Base-by-base conservation (phyloP, 352 stramenopile genomes). In the Aphanomyces stellatus region DNA sequence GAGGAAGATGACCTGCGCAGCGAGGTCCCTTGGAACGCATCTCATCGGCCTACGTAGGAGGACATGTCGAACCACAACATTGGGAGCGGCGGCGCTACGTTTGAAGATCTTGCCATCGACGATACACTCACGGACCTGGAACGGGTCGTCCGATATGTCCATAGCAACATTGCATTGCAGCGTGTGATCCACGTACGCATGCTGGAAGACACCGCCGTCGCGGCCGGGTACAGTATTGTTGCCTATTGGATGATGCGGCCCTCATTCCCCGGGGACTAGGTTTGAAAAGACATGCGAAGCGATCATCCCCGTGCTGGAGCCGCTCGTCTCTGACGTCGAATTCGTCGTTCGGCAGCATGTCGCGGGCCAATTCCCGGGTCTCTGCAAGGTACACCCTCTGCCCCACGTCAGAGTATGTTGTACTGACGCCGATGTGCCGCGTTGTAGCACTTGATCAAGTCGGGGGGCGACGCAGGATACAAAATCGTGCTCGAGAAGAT, bases 31-130 rank as follows among this genome's bases (percentile, higher is more conserved):
- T n/a, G n/a, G n/a, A n/a, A n/a, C n/a, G n/a, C 37, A 8, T 43
- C 37, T 17, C 17, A 17, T 5, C 42, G 8, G n/a, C 42, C 6
- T 25, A 22, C 33, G 49, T 57, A 57, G 49, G 49, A 57, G 19
- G 49, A 57, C 22, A 40, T 57, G 30, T 37, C 49, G 7, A 35
- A 33, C n/a, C 49, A 57, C 49, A 33, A 33, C 25, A 57, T 57
- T 46, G 55, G 31, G 13, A 64, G 55, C 55, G 42, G 40, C 43
- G 83, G 82, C 30, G 89, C 91, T 24, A 98, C 92, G n/a, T 99
- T 99, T 75, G 95, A 99, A 78, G 96, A 99, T 77, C 80, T 99
- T 42, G 97, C 96, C 5, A 98, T 99, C 71, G 96, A 99, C 80
- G 96, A 99, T 77, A 97, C 96, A 46, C 77, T 99, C 28, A 96